phyloP scores from a whole-genome alignment of 345 rosid species.

The Linum trigynum region DNA sequence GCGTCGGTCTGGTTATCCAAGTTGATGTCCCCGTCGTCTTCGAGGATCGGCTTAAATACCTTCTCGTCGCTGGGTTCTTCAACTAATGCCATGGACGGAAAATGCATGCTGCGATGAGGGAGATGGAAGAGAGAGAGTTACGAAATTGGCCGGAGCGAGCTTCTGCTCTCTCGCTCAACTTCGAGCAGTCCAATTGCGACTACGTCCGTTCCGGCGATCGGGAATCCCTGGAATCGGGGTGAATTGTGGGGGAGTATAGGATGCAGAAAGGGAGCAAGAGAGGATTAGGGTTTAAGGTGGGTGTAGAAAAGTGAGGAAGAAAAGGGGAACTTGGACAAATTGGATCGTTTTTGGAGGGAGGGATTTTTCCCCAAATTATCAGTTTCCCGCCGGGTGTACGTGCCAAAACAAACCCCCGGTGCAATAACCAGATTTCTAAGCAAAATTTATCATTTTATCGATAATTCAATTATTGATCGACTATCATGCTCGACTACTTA shows the following conservation, averaged over 20 bases:
- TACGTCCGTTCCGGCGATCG: background rate
- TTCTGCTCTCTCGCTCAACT: constrained; percentile 3
- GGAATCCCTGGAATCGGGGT: background rate
- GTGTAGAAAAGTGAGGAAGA: background rate
- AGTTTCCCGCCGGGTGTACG: constrained; percentile 51
- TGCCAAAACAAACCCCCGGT: background rate
- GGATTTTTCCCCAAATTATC: constrained; percentile 23
- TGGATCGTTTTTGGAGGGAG: constrained; percentile 40
- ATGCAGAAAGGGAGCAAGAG: background rate
- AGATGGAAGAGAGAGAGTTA: background rate
- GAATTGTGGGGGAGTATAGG: background rate
- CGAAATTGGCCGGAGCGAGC: constrained; percentile 1
- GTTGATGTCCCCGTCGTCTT: constrained; percentile 24
- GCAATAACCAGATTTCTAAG: background rate
- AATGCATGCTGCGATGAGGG: background rate
- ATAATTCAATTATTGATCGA: no score
- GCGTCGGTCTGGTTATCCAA: constrained; percentile 24
- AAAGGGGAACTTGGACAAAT: background rate
- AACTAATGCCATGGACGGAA: constrained; percentile 24
- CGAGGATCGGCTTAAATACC: constrained; percentile 3
- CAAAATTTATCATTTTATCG: no score
- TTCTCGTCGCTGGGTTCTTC: constrained; percentile 10
- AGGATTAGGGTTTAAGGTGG: constrained; percentile 29
- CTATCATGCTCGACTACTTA: no score
- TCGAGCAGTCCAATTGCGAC: background rate